Conservation (phyloP, 148 eudicot species). For the Polygonum maritimum region DNA sequence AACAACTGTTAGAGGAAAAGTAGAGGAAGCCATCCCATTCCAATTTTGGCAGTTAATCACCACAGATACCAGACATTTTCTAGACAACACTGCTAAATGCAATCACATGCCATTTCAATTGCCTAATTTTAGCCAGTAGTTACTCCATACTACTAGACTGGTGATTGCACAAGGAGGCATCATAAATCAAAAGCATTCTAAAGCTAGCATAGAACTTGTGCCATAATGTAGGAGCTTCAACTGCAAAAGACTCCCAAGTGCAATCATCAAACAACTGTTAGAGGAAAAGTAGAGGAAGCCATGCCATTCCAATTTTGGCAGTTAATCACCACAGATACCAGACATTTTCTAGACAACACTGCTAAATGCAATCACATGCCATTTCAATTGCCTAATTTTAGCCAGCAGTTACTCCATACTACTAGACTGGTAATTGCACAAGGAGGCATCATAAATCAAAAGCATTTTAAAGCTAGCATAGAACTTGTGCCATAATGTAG, state of each 20-base stretch:
- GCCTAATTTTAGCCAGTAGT: not conserved
- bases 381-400: conserved; percentile 1
- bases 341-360: not conserved
- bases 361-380: not conserved
- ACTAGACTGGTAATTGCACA: not conserved
- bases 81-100: not conserved
- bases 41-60: not conserved
- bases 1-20: not conserved
- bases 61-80: not conserved
- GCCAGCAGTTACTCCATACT: not conserved
- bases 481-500: not conserved
- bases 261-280: not conserved
- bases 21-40: not conserved
- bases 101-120: not conserved
- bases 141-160: not conserved
- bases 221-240: not conserved
- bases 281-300: not conserved
- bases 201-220: not conserved
- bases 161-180: not conserved
- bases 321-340: not conserved
- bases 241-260: not conserved
- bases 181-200: not conserved
- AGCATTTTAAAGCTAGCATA: not conserved
- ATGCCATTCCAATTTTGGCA: not conserved
- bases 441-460: not conserved